phyloP scores from a whole-genome alignment of 2,329 filamentous ascomycete species.

The Elsinoe batatas region DNA sequence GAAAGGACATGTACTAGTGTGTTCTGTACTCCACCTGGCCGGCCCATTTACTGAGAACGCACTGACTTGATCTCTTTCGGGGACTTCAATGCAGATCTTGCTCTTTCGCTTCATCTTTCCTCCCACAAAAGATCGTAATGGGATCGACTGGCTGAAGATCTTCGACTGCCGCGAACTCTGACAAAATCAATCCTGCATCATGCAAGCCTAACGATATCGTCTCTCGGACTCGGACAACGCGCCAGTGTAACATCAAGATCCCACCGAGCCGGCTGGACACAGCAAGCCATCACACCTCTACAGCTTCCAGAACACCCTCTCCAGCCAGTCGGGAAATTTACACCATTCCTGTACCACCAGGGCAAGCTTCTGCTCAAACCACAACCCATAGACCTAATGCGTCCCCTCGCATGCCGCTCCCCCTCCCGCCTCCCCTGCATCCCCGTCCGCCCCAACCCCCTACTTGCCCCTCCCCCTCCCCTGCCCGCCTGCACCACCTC shows the following conservation, averaged over 20 bases:
- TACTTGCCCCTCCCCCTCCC: background rate
- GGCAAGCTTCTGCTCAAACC: background rate
- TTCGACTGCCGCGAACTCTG: background rate
- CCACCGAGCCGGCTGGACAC: no score
- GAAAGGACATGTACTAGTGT: no score
- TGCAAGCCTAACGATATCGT: background rate
- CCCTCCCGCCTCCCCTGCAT: background rate
- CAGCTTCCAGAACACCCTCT: background rate
- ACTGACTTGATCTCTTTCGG: background rate
- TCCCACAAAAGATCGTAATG: background rate
- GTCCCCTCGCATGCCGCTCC: background rate
- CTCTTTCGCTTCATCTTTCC: background rate
- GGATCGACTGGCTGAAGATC: background rate
- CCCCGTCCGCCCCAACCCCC: background rate
- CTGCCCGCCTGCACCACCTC: conserved; percentile 20
- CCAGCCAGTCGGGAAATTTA: background rate
- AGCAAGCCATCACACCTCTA: no score
- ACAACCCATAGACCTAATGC: background rate
- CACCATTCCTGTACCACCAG: background rate
- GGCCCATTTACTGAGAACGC: background rate
- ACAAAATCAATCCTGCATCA: background rate
- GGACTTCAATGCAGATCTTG: background rate
- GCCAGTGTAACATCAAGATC: background rate
- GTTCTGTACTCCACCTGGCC: background rate
- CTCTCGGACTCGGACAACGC: background rate